Evolutionary conservation across 495 filamentous ascomycete genomes (phyloP).

Genomic region (Penicillium coprophilum): DNA sequence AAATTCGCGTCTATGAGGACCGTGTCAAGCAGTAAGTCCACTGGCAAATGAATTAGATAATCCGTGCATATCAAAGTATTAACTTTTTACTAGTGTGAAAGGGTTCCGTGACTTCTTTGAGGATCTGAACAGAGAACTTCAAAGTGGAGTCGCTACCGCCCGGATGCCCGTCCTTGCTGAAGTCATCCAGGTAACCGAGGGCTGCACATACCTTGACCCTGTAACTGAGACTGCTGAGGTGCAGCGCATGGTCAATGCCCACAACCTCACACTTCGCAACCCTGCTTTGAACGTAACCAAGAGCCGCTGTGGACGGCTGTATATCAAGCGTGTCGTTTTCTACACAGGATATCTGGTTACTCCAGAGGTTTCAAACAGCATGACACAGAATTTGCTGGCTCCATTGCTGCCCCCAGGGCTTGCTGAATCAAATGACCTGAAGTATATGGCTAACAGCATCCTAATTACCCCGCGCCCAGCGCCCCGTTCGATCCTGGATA

Average conservation of each 20-base stretch:
- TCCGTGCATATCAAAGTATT: conserved; percentile 9
- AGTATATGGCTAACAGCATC: conserved; percentile 84
- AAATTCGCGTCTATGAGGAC: conserved; percentile 74
- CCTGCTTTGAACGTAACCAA: conserved; percentile 34
- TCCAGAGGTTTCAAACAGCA: conserved; percentile 61
- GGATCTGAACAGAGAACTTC: conserved; percentile 61
- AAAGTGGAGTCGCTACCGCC: conserved; percentile 31
- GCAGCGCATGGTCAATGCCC: conserved; percentile 83
- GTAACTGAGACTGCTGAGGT: conserved; percentile 79
- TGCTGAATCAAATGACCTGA: conserved; percentile 63
- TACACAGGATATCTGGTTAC: conserved; percentile 93
- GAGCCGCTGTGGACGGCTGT: conserved; percentile 45
- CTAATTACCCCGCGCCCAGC: conserved; percentile 78
- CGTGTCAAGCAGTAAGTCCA: conserved; percentile 59
- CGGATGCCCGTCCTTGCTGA: conserved; percentile 69
- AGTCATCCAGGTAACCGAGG: conserved; percentile 84
- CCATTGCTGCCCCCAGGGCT: conserved; percentile 48
- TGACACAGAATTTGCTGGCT: conserved; percentile 65
- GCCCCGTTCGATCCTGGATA: conserved; percentile 64
- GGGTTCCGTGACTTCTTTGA: conserved; percentile 80
- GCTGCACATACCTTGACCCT: conserved; percentile 73
- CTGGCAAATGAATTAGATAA: not conserved
- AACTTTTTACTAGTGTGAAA: conserved; percentile 53
- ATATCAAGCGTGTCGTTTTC: conserved; percentile 83
- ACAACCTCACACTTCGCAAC: conserved; percentile 61